A percentile compares a stretch with the other conserved stretches of the same genome.
Evolutionary conservation across 2,329 filamentous ascomycete genomes (phyloP).

Genomic region (Clonostachys rosea): DNA sequence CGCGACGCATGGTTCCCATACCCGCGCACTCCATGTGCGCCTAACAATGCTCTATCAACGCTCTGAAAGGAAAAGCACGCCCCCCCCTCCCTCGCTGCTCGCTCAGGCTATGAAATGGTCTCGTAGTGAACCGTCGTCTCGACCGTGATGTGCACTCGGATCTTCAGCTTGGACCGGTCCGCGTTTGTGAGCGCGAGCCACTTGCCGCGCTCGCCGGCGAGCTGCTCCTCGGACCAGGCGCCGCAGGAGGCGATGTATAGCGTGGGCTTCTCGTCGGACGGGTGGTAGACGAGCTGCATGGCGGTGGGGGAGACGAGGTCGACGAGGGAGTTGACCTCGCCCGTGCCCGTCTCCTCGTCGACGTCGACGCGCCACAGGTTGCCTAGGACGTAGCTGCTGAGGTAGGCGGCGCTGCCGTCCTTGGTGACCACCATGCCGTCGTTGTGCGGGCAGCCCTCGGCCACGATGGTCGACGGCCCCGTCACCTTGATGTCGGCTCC

Average conservation of each 20-base stretch:
- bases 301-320: slow-evolving; percentile 1
- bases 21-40: too few species aligned
- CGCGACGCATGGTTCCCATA: too few species aligned
- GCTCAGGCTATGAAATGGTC: neutral
- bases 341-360: slow-evolving; percentile 1
- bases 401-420: neutral
- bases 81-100: neutral
- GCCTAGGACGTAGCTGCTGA: slow-evolving; percentile 1
- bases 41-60: too few species aligned
- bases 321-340: neutral
- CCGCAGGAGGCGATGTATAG: slow-evolving; percentile 3
- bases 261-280: neutral
- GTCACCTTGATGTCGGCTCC: neutral
- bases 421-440: slow-evolving; percentile 1
- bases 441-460: neutral
- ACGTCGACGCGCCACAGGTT: slow-evolving; percentile 2
- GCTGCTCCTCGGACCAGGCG: neutral
- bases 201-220: neutral
- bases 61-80: too few species aligned
- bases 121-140: neutral
- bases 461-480: neutral
- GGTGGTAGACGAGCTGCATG: neutral
- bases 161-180: neutral
- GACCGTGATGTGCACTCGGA: neutral
- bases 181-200: neutral